A percentile compares a stretch with the other conserved stretches of the same genome.
Evolutionary conservation across 805 yeast species (phyloP).

Genomic region (Teunomyces barrocoloradensis): DNA sequence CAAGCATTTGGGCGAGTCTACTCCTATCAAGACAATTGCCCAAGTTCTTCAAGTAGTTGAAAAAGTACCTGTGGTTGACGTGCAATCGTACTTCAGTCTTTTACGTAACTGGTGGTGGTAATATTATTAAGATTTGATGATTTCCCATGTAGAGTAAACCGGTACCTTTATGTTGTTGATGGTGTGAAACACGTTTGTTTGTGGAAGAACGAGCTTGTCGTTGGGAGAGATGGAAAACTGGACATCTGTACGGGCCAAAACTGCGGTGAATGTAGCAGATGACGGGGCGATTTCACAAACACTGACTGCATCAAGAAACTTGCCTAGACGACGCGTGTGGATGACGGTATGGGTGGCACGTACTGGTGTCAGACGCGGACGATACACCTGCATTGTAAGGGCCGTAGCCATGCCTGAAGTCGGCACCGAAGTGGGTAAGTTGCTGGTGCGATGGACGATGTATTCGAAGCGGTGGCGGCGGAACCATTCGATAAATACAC

Average conservation of each 20-base stretch:
- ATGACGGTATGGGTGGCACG: constrained; percentile 3
- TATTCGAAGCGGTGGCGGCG: constrained; percentile 8
- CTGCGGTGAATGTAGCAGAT: not conserved
- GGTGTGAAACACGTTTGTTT: not conserved
- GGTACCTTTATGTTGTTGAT: not conserved
- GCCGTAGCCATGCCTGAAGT: not conserved
- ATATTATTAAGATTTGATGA: not conserved
- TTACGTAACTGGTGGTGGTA: not conserved
- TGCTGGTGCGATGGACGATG: not conserved
- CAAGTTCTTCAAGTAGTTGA: not conserved
- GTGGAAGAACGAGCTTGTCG: constrained; percentile 6
- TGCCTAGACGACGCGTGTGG: constrained; percentile 3
- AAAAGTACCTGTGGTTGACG: not conserved
- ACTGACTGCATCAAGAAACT: constrained; percentile 8
- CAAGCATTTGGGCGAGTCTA: constrained; percentile 12
- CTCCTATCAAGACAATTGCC: not conserved
- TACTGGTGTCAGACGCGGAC: not conserved
- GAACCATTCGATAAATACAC: constrained; percentile 9
- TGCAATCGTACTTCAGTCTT: not conserved
- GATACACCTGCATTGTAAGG: not conserved
- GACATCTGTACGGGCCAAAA: constrained; percentile 8
- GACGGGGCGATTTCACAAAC: not conserved
- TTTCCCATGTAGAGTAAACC: not conserved
- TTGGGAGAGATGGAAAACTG: constrained; percentile 4
- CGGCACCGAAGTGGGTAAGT: not conserved